Conservation (phyloP, 2,329 filamentous ascomycete genomes). For the Fusarium paranaense region DNA sequence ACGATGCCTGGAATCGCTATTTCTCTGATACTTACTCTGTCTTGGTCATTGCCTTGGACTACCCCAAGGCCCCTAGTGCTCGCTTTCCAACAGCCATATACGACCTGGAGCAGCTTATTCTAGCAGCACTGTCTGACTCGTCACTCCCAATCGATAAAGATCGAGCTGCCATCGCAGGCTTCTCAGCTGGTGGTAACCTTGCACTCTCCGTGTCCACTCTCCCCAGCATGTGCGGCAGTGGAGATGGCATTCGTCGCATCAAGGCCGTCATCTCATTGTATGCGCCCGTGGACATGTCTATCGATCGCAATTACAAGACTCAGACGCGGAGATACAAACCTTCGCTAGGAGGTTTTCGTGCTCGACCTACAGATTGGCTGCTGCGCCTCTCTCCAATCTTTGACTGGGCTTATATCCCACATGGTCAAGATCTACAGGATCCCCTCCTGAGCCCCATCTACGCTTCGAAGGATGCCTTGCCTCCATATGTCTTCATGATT, state of each 20-base stretch:
- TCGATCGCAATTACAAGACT: constrained; percentile 7
- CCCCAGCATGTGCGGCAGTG: constrained; percentile 22
- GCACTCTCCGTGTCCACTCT: constrained; percentile 15
- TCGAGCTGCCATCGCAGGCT: constrained; percentile 12
- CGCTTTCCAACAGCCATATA: constrained; percentile 15
- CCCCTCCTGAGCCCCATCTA: constrained; percentile 22
- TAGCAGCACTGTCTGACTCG: constrained; percentile 5
- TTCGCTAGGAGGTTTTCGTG: constrained; percentile 13
- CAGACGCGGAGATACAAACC: constrained; percentile 19
- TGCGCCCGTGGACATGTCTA: constrained; percentile 11
- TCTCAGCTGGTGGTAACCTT: constrained; percentile 19
- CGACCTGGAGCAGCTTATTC: constrained; percentile 21
- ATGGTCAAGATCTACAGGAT: constrained; percentile 10
- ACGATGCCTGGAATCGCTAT: constrained; percentile 9
- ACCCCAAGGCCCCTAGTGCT: constrained; percentile 9
- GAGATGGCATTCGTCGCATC: constrained; percentile 15
- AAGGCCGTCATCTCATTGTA: constrained; percentile 12
- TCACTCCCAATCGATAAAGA: constrained; percentile 11
- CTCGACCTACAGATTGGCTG: constrained; percentile 3
- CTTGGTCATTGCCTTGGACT: constrained; percentile 21
- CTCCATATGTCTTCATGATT: constrained; percentile 9
- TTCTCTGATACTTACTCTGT: constrained; percentile 25
- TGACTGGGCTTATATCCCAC: constrained; percentile 13
- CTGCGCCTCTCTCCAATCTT: constrained; percentile 10
- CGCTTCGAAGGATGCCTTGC: background rate